Evolutionary conservation across 2,329 filamentous ascomycete species (phyloP).

Genomic region (Trichoderma breve): DNA sequence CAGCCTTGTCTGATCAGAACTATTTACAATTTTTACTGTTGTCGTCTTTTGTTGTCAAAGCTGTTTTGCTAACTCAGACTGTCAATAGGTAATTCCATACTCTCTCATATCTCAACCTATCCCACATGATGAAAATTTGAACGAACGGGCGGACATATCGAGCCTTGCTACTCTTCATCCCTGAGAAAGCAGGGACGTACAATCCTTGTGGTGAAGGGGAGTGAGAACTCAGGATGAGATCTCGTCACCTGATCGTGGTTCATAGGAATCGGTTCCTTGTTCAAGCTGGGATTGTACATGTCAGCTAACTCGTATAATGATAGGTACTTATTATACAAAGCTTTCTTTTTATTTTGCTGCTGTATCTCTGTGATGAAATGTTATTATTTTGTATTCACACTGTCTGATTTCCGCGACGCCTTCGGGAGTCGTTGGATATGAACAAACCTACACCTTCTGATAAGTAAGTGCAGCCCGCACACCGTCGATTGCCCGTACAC

Average conservation of each 20-base stretch:
- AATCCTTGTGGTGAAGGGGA: constrained; percentile 56
- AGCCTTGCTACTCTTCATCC: constrained; percentile 49
- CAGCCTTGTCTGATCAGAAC: constrained; percentile 65
- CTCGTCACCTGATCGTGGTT: constrained; percentile 61
- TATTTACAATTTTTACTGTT: constrained; percentile 23
- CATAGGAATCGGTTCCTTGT: constrained; percentile 32
- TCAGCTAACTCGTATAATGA: constrained; percentile 33
- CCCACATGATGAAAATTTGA: constrained; percentile 62
- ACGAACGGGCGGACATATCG: constrained; percentile 69
- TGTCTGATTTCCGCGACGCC: constrained; percentile 50
- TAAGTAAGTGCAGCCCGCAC: constrained; percentile 35
- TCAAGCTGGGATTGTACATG: constrained; percentile 24
- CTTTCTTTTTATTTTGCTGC: constrained; percentile 21
- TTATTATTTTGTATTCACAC: constrained; percentile 53
- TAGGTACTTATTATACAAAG: constrained; percentile 37
- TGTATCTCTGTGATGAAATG: constrained; percentile 46
- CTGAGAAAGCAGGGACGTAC: constrained; percentile 57
- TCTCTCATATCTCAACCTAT: constrained; percentile 10
- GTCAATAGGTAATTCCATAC: constrained; percentile 42
- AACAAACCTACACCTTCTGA: constrained; percentile 56
- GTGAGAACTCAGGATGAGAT: constrained; percentile 61
- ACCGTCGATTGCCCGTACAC: background rate
- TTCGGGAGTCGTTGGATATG: constrained; percentile 44
- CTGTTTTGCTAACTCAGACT: constrained; percentile 38
- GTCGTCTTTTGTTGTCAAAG: constrained; percentile 23